Evolutionary conservation across 805 yeast genomes (phyloP).

Genomic region (Tetrapisispora taiwanensis): DNA sequence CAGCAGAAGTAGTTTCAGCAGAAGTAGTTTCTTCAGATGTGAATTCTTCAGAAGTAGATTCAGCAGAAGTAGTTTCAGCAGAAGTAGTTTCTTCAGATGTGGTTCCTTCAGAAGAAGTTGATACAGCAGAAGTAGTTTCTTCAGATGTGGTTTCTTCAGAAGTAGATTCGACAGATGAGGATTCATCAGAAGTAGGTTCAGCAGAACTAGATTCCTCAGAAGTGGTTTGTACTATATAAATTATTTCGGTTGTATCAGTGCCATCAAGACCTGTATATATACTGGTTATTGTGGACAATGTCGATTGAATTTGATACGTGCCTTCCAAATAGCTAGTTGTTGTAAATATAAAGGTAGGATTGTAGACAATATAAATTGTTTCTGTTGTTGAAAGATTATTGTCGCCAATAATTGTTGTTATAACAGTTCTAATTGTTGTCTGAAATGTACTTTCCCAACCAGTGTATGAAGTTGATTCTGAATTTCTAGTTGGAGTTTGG

Average conservation of each 20-base stretch:
- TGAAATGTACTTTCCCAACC: constrained; percentile 4
- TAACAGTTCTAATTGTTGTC: background rate
- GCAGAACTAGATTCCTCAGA: background rate
- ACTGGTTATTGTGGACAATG: constrained; percentile 1
- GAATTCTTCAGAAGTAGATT: background rate
- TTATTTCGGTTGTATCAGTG: background rate
- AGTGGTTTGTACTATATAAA: background rate
- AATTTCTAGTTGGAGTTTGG: background rate
- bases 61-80: background rate
- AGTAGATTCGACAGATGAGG: background rate
- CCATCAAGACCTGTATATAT: constrained; percentile 2
- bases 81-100: background rate
- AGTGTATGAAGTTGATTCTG: constrained; percentile 1
- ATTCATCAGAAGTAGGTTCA: background rate
- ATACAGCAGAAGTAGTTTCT: background rate
- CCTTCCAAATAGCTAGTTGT: background rate
- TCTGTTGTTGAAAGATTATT: background rate
- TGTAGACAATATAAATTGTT: background rate
- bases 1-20: too few species aligned
- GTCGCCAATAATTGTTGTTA: background rate
- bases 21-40: too few species aligned
- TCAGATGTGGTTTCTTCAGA: background rate
- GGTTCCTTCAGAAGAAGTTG: background rate
- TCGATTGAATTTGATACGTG: background rate
- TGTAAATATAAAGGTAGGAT: background rate